Evolutionary conservation across 106 monocot genomes (phyloP), one percentile per base, ranked within the genome.

Genomic region (Dendrobium nobile): DNA sequence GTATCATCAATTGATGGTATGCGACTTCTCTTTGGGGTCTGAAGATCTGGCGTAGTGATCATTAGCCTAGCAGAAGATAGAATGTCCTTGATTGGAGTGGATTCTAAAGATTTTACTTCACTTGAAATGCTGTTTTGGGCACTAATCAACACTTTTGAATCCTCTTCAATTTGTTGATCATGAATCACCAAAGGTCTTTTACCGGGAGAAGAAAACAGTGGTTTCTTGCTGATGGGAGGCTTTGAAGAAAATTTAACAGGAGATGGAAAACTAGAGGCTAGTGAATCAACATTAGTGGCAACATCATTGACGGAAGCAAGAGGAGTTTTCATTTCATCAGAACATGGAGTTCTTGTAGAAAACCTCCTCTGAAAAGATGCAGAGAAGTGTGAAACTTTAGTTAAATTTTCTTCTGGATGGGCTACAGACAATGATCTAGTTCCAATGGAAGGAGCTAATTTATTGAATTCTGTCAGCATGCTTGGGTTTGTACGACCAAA

Each of bases 21-120:
- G 41, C 58, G 59, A 33, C 24, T 54, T 79, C 89, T 88, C 81
- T 90, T 89, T 48, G 93, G 88, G 16, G 86, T 78, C 73, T 81
- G 83, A 67, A 95, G 55, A 41, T 87, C 87, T 31, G 99, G 99
- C 47, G 98, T 98, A n/a, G 68, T 27, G 42, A 88, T 75, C 88
- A 93, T 91, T 55, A 79, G 74, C 81, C 82, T 88, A 40, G 79
- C 26, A 17, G 92, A 87, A 33, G 92, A 86, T 18, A 77, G 82
- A 76, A 84, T 64, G 37, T 56, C 15, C 79, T 90, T 90, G 31
- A 79, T 67, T 83, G 93, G 93, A 83, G 93, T 93, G 68, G 74
- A 85, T 61, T 85, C 81, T 8, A 37, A 73, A 75, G 33, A 5
- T 41, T 41, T 79, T 26, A 45, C 77, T 68, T 86, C 82, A 26